Conservation (phyloP, 768 basidiomycete species). For the Lactarius sp. region DNA sequence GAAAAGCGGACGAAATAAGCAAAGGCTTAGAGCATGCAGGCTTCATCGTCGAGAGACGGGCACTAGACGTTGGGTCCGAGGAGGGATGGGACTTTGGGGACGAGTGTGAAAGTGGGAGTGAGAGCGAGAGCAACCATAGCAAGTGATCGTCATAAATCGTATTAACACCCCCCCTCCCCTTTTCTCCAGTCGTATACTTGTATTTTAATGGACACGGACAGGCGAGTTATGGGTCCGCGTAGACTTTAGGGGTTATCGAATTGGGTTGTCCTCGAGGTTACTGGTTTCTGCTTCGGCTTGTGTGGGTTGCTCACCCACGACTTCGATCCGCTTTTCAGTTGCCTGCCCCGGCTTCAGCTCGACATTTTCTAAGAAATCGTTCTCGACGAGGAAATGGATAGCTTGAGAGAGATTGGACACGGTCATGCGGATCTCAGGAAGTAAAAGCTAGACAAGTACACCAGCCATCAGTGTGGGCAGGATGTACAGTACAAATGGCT, state of each 20-base stretch:
- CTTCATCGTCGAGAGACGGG: constrained; percentile 71
- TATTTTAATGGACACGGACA: constrained; percentile 11
- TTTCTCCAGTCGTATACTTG: not conserved
- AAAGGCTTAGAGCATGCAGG: constrained; percentile 61
- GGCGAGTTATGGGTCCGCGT: not conserved
- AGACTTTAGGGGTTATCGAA: not conserved
- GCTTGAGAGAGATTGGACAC: constrained; percentile 91
- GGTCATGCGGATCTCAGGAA: constrained; percentile 82
- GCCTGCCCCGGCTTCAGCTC: constrained; percentile 80
- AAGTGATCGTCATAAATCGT: constrained; percentile 1
- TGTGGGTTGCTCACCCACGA: constrained; percentile 37
- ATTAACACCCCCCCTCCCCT: not conserved
- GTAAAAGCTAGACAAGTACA: constrained; percentile 51
- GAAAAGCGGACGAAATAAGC: constrained; percentile 68
- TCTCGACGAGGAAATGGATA: constrained; percentile 84
- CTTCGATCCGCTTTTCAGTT: constrained; percentile 55
- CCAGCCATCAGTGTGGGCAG: constrained; percentile 3
- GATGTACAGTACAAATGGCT: constrained; percentile 16
- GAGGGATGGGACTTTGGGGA: constrained; percentile 40
- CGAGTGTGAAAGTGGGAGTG: constrained; percentile 34
- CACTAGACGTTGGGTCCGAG: constrained; percentile 46
- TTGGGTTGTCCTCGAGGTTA: not conserved
- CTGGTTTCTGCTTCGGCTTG: not conserved
- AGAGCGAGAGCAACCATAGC: constrained; percentile 28
- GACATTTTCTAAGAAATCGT: constrained; percentile 77